A percentile compares a stretch with the other conserved stretches of the same genome.
Evolutionary conservation across 805 yeast genomes (phyloP).

Genomic region (Metschnikowia bowlesiae): DNA sequence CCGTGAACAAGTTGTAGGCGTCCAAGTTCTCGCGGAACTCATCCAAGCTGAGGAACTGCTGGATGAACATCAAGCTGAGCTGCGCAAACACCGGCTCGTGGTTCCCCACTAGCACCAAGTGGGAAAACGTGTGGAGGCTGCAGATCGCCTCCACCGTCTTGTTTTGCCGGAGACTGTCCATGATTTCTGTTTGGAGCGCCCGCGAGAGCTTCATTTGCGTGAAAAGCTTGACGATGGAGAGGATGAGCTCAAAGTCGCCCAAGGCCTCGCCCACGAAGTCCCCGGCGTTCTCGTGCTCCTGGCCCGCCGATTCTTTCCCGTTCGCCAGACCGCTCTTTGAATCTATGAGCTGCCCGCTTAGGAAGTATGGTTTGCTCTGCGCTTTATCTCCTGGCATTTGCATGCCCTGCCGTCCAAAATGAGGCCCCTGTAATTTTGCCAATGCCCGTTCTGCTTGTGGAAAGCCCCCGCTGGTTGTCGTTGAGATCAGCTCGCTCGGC

Average conservation of each 20-base stretch:
- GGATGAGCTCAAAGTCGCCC: slow-evolving; percentile 60
- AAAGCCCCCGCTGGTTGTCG: too few relatives aligned
- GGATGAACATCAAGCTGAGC: slow-evolving; percentile 59
- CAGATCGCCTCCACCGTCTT: slow-evolving; percentile 61
- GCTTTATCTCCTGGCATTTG: too few relatives aligned
- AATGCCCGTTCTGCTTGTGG: too few relatives aligned
- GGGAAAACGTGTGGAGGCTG: slow-evolving; percentile 65
- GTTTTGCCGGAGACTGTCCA: slow-evolving; percentile 48
- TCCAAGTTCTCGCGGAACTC: slow-evolving; percentile 64
- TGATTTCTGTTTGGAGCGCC: slow-evolving; percentile 46
- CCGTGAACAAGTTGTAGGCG: slow-evolving; percentile 56
- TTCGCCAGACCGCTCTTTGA: too few relatives aligned
- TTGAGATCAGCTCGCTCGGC: too few relatives aligned
- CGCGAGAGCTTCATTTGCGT: slow-evolving; percentile 46
- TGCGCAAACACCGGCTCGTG: slow-evolving; percentile 72
- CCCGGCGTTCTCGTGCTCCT: slow-evolving; percentile 16
- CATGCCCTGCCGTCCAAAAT: too few relatives aligned
- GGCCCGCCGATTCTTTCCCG: too few relatives aligned
- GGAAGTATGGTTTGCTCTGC: too few relatives aligned
- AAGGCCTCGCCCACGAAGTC: slow-evolving; percentile 43
- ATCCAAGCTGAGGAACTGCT: slow-evolving; percentile 60
- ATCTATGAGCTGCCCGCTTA: too few relatives aligned
- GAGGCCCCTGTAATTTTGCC: too few relatives aligned
- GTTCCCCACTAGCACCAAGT: slow-evolving; percentile 48
- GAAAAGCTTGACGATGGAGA: slow-evolving; percentile 60